Base-by-base conservation (phyloP, 768 basidiomycete species). In the Kwoniella mangroviensis region DNA sequence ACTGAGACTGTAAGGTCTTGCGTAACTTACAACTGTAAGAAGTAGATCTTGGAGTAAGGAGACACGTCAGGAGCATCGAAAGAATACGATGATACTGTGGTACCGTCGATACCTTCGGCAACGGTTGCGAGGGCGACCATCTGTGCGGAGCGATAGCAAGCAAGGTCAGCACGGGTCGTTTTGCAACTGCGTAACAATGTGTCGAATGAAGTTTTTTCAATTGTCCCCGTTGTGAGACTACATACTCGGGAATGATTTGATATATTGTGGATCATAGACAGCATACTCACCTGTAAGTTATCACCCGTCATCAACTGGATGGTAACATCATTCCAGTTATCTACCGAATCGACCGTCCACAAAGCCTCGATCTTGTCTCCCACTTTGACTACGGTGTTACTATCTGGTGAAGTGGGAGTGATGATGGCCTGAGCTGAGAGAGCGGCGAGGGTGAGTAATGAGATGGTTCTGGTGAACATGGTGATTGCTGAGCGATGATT, bases 1-100 rank as follows among this genome's bases (percentile, higher is more conserved):
- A 26, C 26, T 26, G 26, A 26, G 26, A 26, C 26, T 26, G 26
- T 26, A 26, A 26, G 26, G 4, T 26, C 22, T 40, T 3, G 45
- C 17, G 24, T 15, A 1, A 76, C 75, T 49, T 51, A 74, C 75
- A 82, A 82, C 58, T 82, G 81, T 65, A 80, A 73, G 67, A 82
- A 82, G 72, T 82, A 82, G 68, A 82, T 82, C 69, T 75, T 73
- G 56, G 79, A 72, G 63, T 79, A 69, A 21, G 81, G 81, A 17
- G 73, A 61, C 22, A 82, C 81, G 5, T 73, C 76, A 21, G 81
- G 81, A 19, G 73, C 76, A n/a, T 61, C 55, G 55, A 70, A 65
- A 15, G 71, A 63, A 52, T 73, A 76, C 2, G 75, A 72, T 4
- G 62, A 71, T 34, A 70, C 68, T 12, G 66, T 74, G 10, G 79